Base-by-base conservation (phyloP, 352 stramenopile species). In the Phytophthora agathidicida region DNA sequence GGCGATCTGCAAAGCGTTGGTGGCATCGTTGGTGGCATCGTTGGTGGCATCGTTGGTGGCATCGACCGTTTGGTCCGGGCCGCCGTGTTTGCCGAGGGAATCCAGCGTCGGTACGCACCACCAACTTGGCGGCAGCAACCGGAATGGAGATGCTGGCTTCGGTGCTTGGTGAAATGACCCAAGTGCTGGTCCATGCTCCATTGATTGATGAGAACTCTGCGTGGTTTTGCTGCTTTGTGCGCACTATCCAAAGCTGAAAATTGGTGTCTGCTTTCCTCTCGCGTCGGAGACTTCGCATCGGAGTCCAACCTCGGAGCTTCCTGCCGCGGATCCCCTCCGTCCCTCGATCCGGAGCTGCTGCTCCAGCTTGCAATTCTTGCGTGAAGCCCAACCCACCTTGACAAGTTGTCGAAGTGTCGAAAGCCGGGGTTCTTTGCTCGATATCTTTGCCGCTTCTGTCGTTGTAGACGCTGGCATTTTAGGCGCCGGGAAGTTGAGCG, bases 1-100 rank as follows among this genome's bases (percentile, higher is more conserved):
- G 17, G 31, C 8, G 56, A 65, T 65, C 23, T 48, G 30, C 31
- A 57, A 64, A 42, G 51, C 31, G n/a, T n/a, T n/a, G n/a, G n/a
- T n/a, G n/a, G n/a, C n/a, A n/a, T n/a, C n/a, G n/a, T n/a, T n/a
- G n/a, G n/a, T n/a, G n/a, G n/a, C n/a, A n/a, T n/a, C n/a, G n/a
- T n/a, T n/a, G n/a, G n/a, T n/a, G n/a, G n/a, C n/a, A n/a, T n/a
- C n/a, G n/a, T n/a, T n/a, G 51, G 41, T 60, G 39, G 51, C 26
- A 27, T 45, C 51, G n/a, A 27, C 7, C 20, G 28, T 16, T 39
- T 24, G 20, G 28, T n/a, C n/a, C n/a, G n/a, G n/a, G n/a, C n/a
- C n/a, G 45, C 31, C 46, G 46, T 44, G 46, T 44, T 35, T 44
- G 46, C 45, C 22, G 23, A 16, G 36, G 19, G 36, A 43, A 27